Evolutionary conservation across 352 stramenopile genomes (phyloP), one percentile per base, ranked within the genome.

Genomic region (Phytophthora brassicae): DNA sequence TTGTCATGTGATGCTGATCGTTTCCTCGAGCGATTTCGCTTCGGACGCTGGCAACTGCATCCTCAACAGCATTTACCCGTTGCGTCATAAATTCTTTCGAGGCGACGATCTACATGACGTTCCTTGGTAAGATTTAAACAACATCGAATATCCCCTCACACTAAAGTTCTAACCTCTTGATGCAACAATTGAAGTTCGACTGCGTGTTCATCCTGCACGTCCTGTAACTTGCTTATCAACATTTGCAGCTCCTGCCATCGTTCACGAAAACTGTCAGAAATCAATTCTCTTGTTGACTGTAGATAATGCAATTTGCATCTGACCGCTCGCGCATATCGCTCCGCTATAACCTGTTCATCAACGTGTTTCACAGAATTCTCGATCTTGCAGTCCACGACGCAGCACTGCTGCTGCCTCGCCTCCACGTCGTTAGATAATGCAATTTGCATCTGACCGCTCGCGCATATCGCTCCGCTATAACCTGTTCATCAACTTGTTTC

Each of bases 111-210:
- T 67, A 29, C 19, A 53, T n/a, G 39, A 23, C 1, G n/a, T 13
- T 44, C 22, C 8, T 38, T 49, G 13, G 16, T 48, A 17, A 51
- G 0, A 13, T 20, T 41, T 43, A 42, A 31, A 56, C 16, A 17
- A 43, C 23, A 54, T 6, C 46, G 14, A 39, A 35, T 53, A 51
- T 0, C 9, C 2, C 0, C 6, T 14, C 35, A 6, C 19, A 56
- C 36, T 24, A 2, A 3, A 3, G 16, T 26, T 23, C 22, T 26
- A 29, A 80, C 68, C 66, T 88, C 77, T 50, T 84, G 68, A 4
- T 79, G 67, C 23, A 86, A 41, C 1, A 89, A 61, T 46, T 74
- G 68, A 24, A 86, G 53, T 47, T 86, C 79, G 1, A 66, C 59
- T 1, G 55, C 39, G 19, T 85, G 51, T 9, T 75, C 70, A 19